phyloP scores from a whole-genome alignment of 495 filamentous ascomycete genomes.

The Pseudevernia furfuracea region DNA sequence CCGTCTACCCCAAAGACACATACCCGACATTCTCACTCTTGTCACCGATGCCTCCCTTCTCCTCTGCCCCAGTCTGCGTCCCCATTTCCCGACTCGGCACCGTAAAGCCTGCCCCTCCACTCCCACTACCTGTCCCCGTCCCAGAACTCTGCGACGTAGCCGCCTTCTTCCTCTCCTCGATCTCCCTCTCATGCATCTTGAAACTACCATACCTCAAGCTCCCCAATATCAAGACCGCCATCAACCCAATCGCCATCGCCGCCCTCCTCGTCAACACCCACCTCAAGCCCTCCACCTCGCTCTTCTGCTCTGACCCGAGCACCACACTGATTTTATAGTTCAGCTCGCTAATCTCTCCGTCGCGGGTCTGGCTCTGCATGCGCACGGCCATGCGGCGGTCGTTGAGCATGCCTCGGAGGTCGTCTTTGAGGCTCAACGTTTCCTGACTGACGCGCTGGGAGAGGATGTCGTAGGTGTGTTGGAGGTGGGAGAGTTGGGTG shows the following conservation, averaged over 20 bases:
- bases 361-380: constrained; percentile 73
- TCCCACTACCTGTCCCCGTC: neutral
- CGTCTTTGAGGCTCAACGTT: constrained; percentile 70
- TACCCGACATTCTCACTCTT: constrained; percentile 22
- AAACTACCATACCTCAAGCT: constrained; percentile 28
- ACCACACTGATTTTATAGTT: constrained; percentile 89
- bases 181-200: constrained; percentile 20
- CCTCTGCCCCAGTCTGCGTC: constrained; percentile 19
- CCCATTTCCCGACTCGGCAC: constrained; percentile 18
- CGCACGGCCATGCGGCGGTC: constrained; percentile 88
- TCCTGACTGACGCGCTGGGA: constrained; percentile 77
- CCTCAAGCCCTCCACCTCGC: constrained; percentile 80
- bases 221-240: constrained; percentile 27
- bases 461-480: constrained; percentile 90
- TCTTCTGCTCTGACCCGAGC: constrained; percentile 77
- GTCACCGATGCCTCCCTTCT: neutral
- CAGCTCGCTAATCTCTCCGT: constrained; percentile 79
- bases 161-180: constrained; percentile 15
- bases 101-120: neutral
- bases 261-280: constrained; percentile 87
- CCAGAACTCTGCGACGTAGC: neutral
- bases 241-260: constrained; percentile 62
- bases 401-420: constrained; percentile 90
- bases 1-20: constrained; percentile 17
- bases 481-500: constrained; percentile 71